phyloP scores from a whole-genome alignment of 768 basidiomycete species.

The Tubosaeta sp. region DNA sequence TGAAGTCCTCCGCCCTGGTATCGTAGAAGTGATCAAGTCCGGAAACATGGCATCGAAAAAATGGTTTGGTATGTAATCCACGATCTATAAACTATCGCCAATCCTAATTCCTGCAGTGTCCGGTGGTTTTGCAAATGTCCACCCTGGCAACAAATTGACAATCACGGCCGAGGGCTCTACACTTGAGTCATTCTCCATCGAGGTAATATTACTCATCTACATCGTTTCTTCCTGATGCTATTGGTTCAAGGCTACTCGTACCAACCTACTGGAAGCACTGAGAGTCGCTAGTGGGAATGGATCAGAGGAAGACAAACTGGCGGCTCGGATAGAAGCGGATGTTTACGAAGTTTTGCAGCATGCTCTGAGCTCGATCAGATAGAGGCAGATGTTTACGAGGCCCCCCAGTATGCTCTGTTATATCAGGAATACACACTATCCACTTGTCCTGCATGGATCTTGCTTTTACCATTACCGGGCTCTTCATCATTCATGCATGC shows the following conservation, averaged over 20 bases:
- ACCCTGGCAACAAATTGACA: constrained; percentile 94
- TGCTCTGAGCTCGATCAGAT: constrained; percentile 61
- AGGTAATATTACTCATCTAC: constrained; percentile 54
- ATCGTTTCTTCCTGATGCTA: constrained; percentile 4
- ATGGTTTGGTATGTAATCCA: constrained; percentile 80
- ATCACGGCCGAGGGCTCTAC: constrained; percentile 96
- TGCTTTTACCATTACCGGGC: no score
- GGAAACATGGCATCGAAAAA: constrained; percentile 78
- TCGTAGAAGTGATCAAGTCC: constrained; percentile 90
- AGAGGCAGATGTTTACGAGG: no score
- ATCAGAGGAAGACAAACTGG: constrained; percentile 88
- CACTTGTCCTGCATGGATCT: no score
- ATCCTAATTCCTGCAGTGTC: constrained; percentile 57
- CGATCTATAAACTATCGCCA: not conserved
- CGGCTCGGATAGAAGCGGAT: constrained; percentile 91
- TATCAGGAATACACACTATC: no score
- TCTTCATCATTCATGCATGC: no score
- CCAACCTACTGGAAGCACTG: constrained; percentile 85
- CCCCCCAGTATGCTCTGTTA: no score
- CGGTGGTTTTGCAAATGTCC: constrained; percentile 95
- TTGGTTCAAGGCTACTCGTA: constrained; percentile 72
- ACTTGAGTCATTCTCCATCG: constrained; percentile 83
- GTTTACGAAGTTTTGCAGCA: constrained; percentile 95
- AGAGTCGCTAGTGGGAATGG: constrained; percentile 78
- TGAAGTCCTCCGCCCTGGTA: constrained; percentile 89